These are phyloP conservation scores for Aureobasidium sp. DNA, from an alignment of 2,329 filamentous ascomycete species.

Conservation along the genomic window DNA sequence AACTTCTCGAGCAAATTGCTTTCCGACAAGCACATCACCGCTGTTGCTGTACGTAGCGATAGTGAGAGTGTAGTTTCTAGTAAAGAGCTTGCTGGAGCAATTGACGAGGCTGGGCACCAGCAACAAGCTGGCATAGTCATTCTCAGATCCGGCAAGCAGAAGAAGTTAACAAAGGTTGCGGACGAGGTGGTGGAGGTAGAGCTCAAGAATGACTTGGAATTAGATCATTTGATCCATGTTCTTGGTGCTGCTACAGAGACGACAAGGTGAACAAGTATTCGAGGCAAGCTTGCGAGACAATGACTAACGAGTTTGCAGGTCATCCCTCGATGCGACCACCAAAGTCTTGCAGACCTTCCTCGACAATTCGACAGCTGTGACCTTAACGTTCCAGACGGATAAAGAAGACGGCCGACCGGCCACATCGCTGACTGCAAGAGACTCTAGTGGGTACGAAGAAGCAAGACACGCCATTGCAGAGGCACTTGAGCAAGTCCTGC, in stretches of 20 bases:
- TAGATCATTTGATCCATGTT: constrained; percentile 37
- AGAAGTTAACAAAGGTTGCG: constrained; percentile 28
- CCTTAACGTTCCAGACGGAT: constrained; percentile 34
- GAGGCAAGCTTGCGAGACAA: neutral
- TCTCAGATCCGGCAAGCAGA: constrained; percentile 31
- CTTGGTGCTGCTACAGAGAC: constrained; percentile 33
- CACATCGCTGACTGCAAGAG: constrained; percentile 30
- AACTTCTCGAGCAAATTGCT: constrained; percentile 40
- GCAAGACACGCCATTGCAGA: constrained; percentile 36
- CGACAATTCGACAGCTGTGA: constrained; percentile 31
- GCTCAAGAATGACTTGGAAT: constrained; percentile 32
- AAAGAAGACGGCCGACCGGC: constrained; percentile 35
- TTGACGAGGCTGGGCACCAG: constrained; percentile 29
- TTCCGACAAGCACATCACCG: constrained; percentile 36
- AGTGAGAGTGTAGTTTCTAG: constrained; percentile 28
- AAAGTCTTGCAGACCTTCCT: constrained; percentile 34
- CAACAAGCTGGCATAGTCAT: constrained; percentile 33
- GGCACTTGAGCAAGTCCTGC: constrained; percentile 33
- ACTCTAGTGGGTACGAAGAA: constrained; percentile 30
- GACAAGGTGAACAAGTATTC: constrained; percentile 20
- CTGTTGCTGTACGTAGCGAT: constrained; percentile 33
- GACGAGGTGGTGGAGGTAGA: constrained; percentile 33
- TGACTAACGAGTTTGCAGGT: constrained; percentile 22
- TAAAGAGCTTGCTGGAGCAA: constrained; percentile 31
- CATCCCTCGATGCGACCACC: constrained; percentile 30